These are phyloP conservation scores for Calendula officinalis DNA, from an alignment of 129 eudicot genomes.

Conservation along the genomic window DNA sequence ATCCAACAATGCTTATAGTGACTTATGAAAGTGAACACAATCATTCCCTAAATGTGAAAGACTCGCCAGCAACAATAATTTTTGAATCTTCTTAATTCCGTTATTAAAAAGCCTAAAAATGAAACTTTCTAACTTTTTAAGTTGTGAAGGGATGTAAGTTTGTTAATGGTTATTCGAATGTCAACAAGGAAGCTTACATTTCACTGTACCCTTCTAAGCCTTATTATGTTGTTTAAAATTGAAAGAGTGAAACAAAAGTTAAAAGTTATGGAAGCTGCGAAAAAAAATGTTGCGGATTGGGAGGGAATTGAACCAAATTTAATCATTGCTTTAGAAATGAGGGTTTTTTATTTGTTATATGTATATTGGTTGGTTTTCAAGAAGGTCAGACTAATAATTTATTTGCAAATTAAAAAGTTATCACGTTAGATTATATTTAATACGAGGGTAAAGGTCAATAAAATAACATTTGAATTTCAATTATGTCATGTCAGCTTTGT, in stretches of 20 bases:
- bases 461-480: no score
- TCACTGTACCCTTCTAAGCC: constrained; percentile 26
- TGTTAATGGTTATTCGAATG: constrained; percentile 18
- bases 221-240: constrained; percentile 29
- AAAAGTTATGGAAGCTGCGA: constrained; percentile 17
- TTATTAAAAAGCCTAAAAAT: constrained; percentile 5
- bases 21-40: constrained; percentile 96
- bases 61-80: constrained; percentile 60
- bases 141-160: constrained; percentile 24
- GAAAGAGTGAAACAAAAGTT: constrained; percentile 22
- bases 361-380: not conserved
- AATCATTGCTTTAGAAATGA: not conserved
- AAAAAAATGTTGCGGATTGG: constrained; percentile 21
- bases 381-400: no score
- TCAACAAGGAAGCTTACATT: constrained; percentile 37
- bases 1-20: constrained; percentile 83
- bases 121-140: constrained; percentile 12
- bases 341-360: not conserved
- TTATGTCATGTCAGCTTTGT: no score
- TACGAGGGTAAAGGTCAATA: no score
- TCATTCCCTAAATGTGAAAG: constrained; percentile 54
- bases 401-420: no score
- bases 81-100: constrained; percentile 74
- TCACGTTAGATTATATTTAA: no score
- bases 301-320: constrained; percentile 23